Evolutionary conservation across 108 stramenopile genomes (phyloP), one percentile per base, ranked within the genome.

Genomic region (Aurantiochytrium sp.): DNA sequence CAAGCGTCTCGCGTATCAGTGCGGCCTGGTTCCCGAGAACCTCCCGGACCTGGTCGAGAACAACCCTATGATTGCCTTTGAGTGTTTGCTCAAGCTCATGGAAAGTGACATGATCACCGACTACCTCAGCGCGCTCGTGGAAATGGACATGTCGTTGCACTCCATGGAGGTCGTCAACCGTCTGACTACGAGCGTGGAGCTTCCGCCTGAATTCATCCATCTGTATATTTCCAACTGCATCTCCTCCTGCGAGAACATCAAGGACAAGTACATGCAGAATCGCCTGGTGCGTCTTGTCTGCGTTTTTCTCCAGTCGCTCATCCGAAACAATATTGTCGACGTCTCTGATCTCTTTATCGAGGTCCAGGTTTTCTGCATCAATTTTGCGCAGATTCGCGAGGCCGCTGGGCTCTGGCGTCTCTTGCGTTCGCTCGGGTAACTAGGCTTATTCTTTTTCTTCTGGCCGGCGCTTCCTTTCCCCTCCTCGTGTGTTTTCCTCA

Each of bases 131-230:
- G 96, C 96, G 4, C 90, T 99, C 88, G 98, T 98, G 53, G 93
- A 95, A n/a, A 98, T 99, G 98, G 97, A 98, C 58, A 97, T 99
- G 97, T 95, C 94, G 44, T 92, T 99, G 44, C 97, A 99, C 89
- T 95, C 94, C 69, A 99, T 99, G 98, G 98, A 99, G 92, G 96
- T 96, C 51, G 96, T 97, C 55, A 97, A 97, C 93, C 96, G 96
- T 12, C 92, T 97, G 49, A 96, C 96, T 8, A 96, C 95, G 16
- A 89, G 83, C 60, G 95, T 96, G 25, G 60, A 96, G 45, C 91
- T 99, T 35, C 97, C 98, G 88, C 95, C 97, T 6, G 97, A 99
- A 89, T 98, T 97, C 92, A 94, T 99, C 55, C 96, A 97, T 91
- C 90, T 98, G 73, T 99, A 96, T 89, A 97, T 98, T 88, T 96